A percentile compares a stretch with the other conserved stretches of the same genome.
phyloP scores from a whole-genome alignment of 2,329 filamentous ascomycete species.

The Phialophora expanda region DNA sequence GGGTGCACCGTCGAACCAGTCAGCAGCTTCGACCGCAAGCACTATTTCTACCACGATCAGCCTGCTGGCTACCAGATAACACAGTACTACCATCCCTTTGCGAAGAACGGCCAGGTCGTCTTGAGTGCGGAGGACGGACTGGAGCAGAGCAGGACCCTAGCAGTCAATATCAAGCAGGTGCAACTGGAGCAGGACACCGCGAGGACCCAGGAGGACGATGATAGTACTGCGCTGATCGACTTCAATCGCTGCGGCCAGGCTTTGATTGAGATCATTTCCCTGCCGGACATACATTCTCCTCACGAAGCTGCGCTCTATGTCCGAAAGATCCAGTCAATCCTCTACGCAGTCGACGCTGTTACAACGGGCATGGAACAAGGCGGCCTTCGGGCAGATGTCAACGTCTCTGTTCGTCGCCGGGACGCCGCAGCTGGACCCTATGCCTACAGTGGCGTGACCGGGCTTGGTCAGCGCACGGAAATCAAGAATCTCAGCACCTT shows the following conservation, averaged over 20 bases:
- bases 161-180: slow-evolving; percentile 85
- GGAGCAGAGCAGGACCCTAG: slow-evolving; percentile 72
- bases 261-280: slow-evolving; percentile 92
- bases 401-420: slow-evolving; percentile 79
- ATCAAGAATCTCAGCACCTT: slow-evolving; percentile 97
- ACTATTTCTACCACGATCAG: slow-evolving; percentile 99
- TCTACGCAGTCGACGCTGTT: slow-evolving; percentile 81
- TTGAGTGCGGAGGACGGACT: slow-evolving; percentile 77
- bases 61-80: slow-evolving; percentile 97
- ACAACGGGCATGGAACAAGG: slow-evolving; percentile 92
- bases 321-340: slow-evolving; percentile 80
- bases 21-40: slow-evolving; percentile 92
- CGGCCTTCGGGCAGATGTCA: slow-evolving; percentile 89
- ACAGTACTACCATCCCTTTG: slow-evolving; percentile 82
- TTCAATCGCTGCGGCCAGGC: slow-evolving; percentile 92
- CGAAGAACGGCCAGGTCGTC: slow-evolving; percentile 71
- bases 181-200: slow-evolving; percentile 98
- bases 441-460: slow-evolving; percentile 63
- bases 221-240: slow-evolving; percentile 78
- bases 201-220: slow-evolving; percentile 82
- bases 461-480: slow-evolving; percentile 85
- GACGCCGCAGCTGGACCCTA: slow-evolving; percentile 53
- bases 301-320: slow-evolving; percentile 87
- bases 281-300: slow-evolving; percentile 85
- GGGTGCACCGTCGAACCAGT: slow-evolving; percentile 76